Conservation (phyloP, 768 basidiomycete species). For the Lentinula boryana region DNA sequence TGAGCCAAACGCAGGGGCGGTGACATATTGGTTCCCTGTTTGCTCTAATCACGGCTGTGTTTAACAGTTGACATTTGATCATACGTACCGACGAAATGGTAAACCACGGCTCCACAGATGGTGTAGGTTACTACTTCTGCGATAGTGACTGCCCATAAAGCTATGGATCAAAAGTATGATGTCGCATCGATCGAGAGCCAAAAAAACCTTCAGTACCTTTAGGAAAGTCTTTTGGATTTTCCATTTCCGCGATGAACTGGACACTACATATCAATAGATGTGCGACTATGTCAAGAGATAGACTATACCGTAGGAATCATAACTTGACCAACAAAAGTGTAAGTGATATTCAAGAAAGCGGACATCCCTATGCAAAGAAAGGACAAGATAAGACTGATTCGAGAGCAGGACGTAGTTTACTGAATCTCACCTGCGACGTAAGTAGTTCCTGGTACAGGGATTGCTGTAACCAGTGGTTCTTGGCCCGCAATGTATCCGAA, state of each 20-base stretch:
- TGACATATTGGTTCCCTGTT: conserved; percentile 36
- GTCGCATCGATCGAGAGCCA: not conserved
- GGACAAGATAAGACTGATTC: not conserved
- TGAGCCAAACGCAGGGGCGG: conserved; percentile 37
- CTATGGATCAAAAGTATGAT: conserved; percentile 12
- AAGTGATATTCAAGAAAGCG: conserved; percentile 40
- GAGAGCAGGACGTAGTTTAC: not conserved
- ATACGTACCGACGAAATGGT: conserved; percentile 27
- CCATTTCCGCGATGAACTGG: conserved; percentile 43
- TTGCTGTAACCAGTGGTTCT: conserved; percentile 29
- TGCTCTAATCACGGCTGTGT: not conserved
- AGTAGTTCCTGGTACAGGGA: conserved; percentile 31
- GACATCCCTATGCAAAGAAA: conserved; percentile 27
- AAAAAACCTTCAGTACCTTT: conserved; percentile 22
- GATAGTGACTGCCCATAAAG: conserved; percentile 37
- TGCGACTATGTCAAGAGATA: not conserved
- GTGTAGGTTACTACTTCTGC: conserved; percentile 36
- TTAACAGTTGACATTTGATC: not conserved
- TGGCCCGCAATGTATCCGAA: conserved; percentile 29
- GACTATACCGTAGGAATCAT: conserved; percentile 30
- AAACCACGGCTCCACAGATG: conserved; percentile 37
- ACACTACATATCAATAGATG: not conserved
- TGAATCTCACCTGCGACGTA: conserved; percentile 27
- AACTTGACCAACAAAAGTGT: conserved; percentile 40
- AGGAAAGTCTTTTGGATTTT: conserved; percentile 39